These are phyloP conservation scores for Cordyceps militaris DNA, from an alignment of 2,329 filamentous ascomycete species.

Conservation along the genomic window DNA sequence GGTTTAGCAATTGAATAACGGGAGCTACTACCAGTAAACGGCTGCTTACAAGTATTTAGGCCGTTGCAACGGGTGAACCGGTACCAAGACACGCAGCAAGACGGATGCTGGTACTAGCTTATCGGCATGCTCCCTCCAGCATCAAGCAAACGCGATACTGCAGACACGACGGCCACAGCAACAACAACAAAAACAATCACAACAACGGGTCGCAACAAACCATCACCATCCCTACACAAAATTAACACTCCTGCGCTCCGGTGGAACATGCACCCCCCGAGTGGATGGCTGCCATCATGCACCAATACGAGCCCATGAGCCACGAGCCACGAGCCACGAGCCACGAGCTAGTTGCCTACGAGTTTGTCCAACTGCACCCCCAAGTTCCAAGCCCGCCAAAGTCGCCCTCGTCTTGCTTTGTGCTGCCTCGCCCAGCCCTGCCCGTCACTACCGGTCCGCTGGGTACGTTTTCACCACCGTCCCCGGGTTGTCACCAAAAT, in stretches of 20 bases:
- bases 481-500: too few relatives aligned
- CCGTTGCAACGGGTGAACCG: too few relatives aligned
- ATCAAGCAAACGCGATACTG: not conserved
- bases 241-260: not conserved
- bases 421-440: not conserved
- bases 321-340: not conserved
- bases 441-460: not conserved
- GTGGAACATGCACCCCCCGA: not conserved
- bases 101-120: too few relatives aligned
- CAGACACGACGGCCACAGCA: not conserved
- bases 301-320: slow-evolving; percentile 2
- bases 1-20: too few relatives aligned
- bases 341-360: too few relatives aligned
- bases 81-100: too few relatives aligned
- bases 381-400: not conserved
- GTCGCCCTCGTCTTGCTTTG: not conserved
- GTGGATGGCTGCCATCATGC: not conserved
- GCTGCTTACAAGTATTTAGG: too few relatives aligned
- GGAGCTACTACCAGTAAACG: too few relatives aligned
- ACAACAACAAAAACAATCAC: not conserved
- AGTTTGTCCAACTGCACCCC: not conserved
- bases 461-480: too few relatives aligned
- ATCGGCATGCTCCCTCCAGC: not conserved
- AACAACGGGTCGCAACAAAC: not conserved
- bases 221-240: not conserved